Evolutionary conservation across 1,139 yeast species (phyloP), one percentile per base, ranked within the genome.

Genomic region (Debaryomyces udenii): DNA sequence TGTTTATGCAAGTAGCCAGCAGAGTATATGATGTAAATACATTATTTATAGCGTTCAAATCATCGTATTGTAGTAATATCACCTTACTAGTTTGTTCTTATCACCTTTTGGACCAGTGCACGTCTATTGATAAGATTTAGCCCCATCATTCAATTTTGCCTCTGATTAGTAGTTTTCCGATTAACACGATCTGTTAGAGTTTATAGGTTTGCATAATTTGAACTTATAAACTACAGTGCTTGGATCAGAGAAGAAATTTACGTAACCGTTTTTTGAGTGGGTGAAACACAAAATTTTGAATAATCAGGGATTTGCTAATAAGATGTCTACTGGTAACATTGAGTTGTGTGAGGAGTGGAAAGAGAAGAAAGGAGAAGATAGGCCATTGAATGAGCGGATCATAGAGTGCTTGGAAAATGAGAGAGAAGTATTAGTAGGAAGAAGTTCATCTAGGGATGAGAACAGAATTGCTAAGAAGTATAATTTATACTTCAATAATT

Each of bases 391-490:
- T 38, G 55, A 54, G 36, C 50, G 66, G 35, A 44, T 52, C 13
- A 35, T 62, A 3, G 41, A 44, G 7, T 42, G 60, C 29, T 35
- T 37, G 3, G 47, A n/a, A 5, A 26, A 52, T 22, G 56, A 52
- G 9, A 47, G 57, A 15, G 48, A 44, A 30, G 39, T 50, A 6
- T 41, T 43, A 27, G 44, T 65, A 26, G 50, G 58, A 27, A 53
- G 74, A 33, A 68, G 71, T 10, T 66, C 72, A 2, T 38, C 45
- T 10, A 58, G 51, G 30, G 66, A 62, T 42, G 43, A 51, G 4
- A 45, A 47, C 28, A 48, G 74, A 28, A 38, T 41, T 31, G 59
- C 68, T n/a, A 50, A 46, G 29, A 39, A 50, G 20, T 51, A 59
- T 37, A 68, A 67, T 49, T 55, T 68, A 41, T 52, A 47, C 47